Percentiles rank a stretch among this genome's conserved stretches.
Evolutionary conservation across 148 eudicot species (phyloP).

Genomic region (Cornus suecica): DNA sequence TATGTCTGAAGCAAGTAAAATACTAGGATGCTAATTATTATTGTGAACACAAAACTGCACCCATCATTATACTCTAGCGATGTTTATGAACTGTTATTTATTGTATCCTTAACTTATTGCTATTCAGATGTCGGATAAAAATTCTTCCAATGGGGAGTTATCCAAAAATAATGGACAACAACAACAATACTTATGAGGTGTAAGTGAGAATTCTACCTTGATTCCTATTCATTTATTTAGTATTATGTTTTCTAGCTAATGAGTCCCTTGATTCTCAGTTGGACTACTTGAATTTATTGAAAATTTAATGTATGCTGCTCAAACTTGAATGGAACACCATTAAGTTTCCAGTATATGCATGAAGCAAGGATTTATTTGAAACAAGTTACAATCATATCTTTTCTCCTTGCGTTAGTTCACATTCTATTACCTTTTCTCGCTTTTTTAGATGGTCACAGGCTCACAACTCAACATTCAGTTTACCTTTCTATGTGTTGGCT

Average conservation of each 20-base stretch:
- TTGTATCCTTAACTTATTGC: constrained; percentile 23
- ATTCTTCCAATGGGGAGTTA: constrained; percentile 96
- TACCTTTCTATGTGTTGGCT: too few species aligned
- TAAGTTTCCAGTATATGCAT: not conserved
- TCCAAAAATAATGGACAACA: constrained; percentile 88
- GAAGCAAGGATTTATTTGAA: not conserved
- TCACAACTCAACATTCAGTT: not conserved
- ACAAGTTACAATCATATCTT: not conserved
- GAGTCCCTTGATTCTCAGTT: not conserved
- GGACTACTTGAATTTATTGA: not conserved
- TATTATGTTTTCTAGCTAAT: too few species aligned
- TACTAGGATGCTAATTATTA: not conserved
- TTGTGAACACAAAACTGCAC: not conserved
- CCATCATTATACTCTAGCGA: not conserved
- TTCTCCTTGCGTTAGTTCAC: not conserved
- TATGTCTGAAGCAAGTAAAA: not conserved
- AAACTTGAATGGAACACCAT: not conserved
- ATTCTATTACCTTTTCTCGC: not conserved
- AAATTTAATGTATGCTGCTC: not conserved
- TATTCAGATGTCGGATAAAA: constrained; percentile 79
- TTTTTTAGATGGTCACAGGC: not conserved
- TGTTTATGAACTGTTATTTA: not conserved
- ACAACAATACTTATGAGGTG: constrained; percentile 90
- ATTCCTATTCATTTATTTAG: too few species aligned
- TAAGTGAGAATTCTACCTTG: constrained; percentile 37